Percentiles rank a stretch among this genome's conserved stretches.
Conservation (phyloP, 116 monocot genomes). For the Papilionanthe hybrid region DNA sequence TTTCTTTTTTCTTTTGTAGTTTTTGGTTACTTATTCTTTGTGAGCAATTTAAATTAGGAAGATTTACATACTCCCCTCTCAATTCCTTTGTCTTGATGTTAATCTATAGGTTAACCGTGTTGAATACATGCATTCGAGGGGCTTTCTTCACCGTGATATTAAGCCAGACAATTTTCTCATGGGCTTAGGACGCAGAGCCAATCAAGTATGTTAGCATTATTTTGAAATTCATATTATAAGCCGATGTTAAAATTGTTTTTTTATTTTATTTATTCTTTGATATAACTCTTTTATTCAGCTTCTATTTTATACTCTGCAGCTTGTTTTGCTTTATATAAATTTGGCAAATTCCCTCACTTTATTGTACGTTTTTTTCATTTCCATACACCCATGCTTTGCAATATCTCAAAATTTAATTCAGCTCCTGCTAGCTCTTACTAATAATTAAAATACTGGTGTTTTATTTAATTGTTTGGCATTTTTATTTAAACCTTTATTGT, state of each 20-base stretch:
- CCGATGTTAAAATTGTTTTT: background rate
- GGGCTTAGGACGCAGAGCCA: conserved; percentile 49
- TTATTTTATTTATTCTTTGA: background rate
- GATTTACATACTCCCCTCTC: no score
- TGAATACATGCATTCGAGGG: conserved; percentile 49
- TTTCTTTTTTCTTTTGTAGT: background rate
- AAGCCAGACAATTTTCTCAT: conserved; percentile 57
- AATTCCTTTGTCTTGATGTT: background rate
- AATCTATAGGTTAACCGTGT: conserved; percentile 16
- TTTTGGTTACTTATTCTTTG: background rate
- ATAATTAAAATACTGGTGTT: background rate
- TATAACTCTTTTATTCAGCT: background rate
- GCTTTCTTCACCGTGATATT: conserved; percentile 52
- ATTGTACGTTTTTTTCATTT: background rate
- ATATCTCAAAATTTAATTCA: background rate
- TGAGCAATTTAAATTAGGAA: background rate
- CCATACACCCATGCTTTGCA: background rate
- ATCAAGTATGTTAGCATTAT: conserved; percentile 24
- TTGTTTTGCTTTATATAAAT: background rate
- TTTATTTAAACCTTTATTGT: background rate
- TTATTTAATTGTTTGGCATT: background rate
- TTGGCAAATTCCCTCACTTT: background rate
- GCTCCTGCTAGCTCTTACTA: background rate
- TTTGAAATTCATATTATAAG: background rate
- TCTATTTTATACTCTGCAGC: background rate